Conservation (phyloP, 1,284 basidiomycete species). For the Peniophora sp. region DNA sequence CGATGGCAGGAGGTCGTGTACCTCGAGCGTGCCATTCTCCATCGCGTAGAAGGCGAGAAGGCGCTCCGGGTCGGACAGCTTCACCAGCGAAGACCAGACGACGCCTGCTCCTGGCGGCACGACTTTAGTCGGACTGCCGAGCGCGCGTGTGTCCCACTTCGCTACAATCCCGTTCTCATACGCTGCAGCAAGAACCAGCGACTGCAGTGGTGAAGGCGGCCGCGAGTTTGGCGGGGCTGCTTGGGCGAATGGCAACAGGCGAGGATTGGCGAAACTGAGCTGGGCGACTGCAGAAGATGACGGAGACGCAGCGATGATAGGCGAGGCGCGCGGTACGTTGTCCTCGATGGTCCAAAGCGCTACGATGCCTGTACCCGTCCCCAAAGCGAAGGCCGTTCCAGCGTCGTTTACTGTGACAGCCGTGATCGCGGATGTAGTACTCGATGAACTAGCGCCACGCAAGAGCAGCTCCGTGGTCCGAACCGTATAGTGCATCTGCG, state of each 20-base stretch:
- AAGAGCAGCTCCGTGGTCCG: conserved; percentile 44
- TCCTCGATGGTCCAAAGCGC: conserved; percentile 46
- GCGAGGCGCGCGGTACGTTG: conserved; percentile 29
- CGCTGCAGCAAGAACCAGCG: conserved; percentile 30
- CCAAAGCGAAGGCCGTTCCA: conserved; percentile 54
- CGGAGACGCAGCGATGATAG: conserved; percentile 37
- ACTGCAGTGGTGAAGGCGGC: conserved; percentile 20
- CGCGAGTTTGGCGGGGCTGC: conserved; percentile 19
- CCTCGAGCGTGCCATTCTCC: conserved; percentile 56
- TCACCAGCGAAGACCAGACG: conserved; percentile 39
- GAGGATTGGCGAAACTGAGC: conserved; percentile 31
- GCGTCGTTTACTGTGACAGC: conserved; percentile 49
- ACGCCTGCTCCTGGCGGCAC: conserved; percentile 38
- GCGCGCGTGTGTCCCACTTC: conserved; percentile 41
- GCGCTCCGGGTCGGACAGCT: conserved; percentile 33
- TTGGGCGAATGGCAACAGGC: conserved; percentile 7
- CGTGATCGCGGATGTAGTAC: conserved; percentile 40
- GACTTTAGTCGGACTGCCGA: conserved; percentile 31
- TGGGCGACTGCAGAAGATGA: conserved; percentile 39
- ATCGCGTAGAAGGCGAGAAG: conserved; percentile 51
- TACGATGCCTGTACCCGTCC: conserved; percentile 54
- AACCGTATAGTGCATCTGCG: conserved; percentile 35
- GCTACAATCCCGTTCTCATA: conserved; percentile 52
- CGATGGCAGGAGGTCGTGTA: conserved; percentile 36
- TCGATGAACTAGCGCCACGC: conserved; percentile 38